Conservation (phyloP, 1,139 yeast species). For the Diutina pseudorugosa region DNA sequence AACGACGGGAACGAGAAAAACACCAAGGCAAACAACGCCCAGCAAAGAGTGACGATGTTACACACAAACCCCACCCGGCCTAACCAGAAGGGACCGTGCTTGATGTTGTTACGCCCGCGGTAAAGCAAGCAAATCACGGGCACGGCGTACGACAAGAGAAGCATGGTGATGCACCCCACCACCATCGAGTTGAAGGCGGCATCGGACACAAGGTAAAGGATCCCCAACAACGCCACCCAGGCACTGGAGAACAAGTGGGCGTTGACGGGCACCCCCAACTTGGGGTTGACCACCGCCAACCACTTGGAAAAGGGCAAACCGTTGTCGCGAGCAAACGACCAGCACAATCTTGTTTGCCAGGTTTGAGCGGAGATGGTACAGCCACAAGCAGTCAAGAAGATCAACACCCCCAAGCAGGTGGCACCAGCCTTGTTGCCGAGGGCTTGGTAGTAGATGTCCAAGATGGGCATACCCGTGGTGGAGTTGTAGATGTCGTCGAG, state of each 20-base stretch:
- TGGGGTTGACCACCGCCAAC: slow-evolving; percentile 34
- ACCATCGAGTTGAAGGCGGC: slow-evolving; percentile 47
- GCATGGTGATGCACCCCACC: slow-evolving; percentile 42
- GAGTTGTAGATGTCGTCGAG: slow-evolving; percentile 33
- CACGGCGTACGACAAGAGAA: slow-evolving; percentile 35
- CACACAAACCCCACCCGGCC: slow-evolving; percentile 48
- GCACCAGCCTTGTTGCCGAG: slow-evolving; percentile 45
- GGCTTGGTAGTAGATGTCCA: slow-evolving; percentile 52
- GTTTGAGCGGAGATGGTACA: slow-evolving; percentile 65
- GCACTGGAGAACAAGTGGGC: slow-evolving; percentile 42
- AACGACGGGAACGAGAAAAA: slow-evolving; percentile 58
- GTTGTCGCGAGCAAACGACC: slow-evolving; percentile 57
- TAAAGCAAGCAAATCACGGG: slow-evolving; percentile 41
- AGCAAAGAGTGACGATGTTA: slow-evolving; percentile 40
- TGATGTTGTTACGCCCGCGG: slow-evolving; percentile 47
- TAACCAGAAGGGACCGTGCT: slow-evolving; percentile 63
- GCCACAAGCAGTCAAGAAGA: slow-evolving; percentile 53
- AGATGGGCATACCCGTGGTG: slow-evolving; percentile 48
- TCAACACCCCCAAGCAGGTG: slow-evolving; percentile 41
- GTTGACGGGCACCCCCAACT: slow-evolving; percentile 36
- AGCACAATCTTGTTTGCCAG: slow-evolving; percentile 64
- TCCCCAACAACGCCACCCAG: slow-evolving; percentile 35
- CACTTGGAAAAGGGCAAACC: slow-evolving; percentile 36
- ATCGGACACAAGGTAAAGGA: slow-evolving; percentile 39
- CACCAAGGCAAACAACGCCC: slow-evolving; percentile 51